These are phyloP conservation scores for Ramaria sp. DNA, from an alignment of 768 basidiomycete genomes.

Conservation along the genomic window DNA sequence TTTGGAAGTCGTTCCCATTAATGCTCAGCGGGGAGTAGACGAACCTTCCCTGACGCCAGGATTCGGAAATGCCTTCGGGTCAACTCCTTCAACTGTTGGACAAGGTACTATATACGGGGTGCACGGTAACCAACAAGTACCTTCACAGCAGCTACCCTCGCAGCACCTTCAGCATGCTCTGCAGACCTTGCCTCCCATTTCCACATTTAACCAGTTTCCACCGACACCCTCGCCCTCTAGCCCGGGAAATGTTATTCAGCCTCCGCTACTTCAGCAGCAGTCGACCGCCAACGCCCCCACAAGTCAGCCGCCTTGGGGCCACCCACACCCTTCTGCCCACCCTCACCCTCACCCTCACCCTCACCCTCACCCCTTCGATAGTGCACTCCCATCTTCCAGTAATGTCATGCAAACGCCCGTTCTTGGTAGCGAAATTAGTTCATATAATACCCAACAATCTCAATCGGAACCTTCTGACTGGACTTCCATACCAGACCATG, in stretches of 20 bases:
- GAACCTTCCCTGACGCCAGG: not conserved
- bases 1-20: not conserved
- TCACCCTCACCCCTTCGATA: slow-evolving; percentile 38
- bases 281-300: not conserved
- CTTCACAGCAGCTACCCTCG: not conserved
- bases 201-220: not conserved
- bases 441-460: not conserved
- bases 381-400: slow-evolving; percentile 28
- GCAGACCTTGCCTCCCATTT: not conserved
- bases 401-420: slow-evolving; percentile 16
- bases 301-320: slow-evolving; percentile 28
- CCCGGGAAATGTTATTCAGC: not conserved
- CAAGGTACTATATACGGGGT: not conserved
- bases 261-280: not conserved
- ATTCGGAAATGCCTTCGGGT: not conserved
- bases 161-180: not conserved
- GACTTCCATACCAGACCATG: slow-evolving; percentile 13
- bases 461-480: slow-evolving; percentile 43
- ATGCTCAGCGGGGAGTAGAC: not conserved
- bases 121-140: not conserved
- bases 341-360: slow-evolving; percentile 22
- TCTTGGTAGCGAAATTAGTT: not conserved
- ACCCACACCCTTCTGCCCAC: slow-evolving; percentile 16
- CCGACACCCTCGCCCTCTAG: not conserved
- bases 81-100: not conserved